Base-by-base conservation (phyloP, 352 stramenopile genomes). In the Phytophthora crassamura region DNA sequence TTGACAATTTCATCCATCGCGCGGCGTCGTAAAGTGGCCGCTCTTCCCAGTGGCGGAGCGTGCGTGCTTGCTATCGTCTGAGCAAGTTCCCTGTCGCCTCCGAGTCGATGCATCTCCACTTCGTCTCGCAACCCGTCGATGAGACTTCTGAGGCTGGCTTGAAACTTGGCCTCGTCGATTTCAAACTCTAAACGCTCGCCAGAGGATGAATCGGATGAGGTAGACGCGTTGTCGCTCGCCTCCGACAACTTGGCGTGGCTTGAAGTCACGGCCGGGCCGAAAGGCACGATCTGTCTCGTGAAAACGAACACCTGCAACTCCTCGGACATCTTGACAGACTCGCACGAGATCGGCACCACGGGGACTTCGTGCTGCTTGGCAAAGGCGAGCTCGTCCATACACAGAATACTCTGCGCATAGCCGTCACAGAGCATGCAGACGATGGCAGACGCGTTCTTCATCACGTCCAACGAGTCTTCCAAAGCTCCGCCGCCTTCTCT, bases 271-370 rank as follows among this genome's bases (percentile, higher is more conserved):
- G 79, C 77, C 18, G 85, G 75, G 16, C 72, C 62, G 47, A 94
- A 93, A 15, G 86, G 85, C 22, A 94, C 85, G 35, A 94, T 90
- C 59, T 93, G 84, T 5, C 86, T 78, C 8, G 84, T 93, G 62
- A 87, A 92, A 15, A 93, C 59, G 46, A 90, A 93, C 35, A 92
- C 70, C 55, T 93, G 83, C 28, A 94, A 72, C 50, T 89, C 82
- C 39, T 93, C 85, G 6, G 82, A 82, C 51, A 91, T 74, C 20
- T 65, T 75, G 41, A 85, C 74, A 3, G 69, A 57, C 36, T 90
- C 86, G 45, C 76, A 87, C 22, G 82, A 91, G 34, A 91, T 89
- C 9, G 86, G 81, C 36, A 93, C 74, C n/a, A 91, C 78, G 16
- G 83, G 75, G 12, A 93, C 71, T 35, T 86, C 73, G 52, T 79